These are phyloP conservation scores for Zhuliangozyma parablackwelliae DNA, from an alignment of 1,139 yeast species.

Conservation along the genomic window DNA sequence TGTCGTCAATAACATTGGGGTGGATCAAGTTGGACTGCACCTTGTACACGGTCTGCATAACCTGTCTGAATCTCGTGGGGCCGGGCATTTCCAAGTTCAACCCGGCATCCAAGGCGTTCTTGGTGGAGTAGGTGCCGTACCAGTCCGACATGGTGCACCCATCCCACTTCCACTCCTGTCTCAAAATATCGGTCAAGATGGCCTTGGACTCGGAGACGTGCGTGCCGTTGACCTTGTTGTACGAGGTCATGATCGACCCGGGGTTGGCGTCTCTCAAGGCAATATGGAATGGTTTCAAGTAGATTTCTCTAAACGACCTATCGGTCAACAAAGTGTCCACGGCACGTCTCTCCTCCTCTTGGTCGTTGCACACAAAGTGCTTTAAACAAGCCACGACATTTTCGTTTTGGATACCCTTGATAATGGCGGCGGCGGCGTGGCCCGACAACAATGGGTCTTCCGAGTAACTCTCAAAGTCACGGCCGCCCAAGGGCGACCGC, in stretches of 20 bases:
- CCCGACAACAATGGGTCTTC: conserved; percentile 63
- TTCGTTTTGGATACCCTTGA: conserved; percentile 51
- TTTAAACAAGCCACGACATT: conserved; percentile 55
- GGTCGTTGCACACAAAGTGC: conserved; percentile 59
- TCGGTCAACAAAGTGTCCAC: conserved; percentile 48
- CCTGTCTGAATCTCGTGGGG: conserved; percentile 44
- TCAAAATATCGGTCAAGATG: conserved; percentile 40
- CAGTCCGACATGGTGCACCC: conserved; percentile 61
- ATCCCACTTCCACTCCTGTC: conserved; percentile 54
- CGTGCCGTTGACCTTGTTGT: conserved; percentile 55
- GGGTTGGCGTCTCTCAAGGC: conserved; percentile 51
- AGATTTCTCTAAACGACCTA: conserved; percentile 58
- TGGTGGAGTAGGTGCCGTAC: conserved; percentile 54
- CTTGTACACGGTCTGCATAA: conserved; percentile 33
- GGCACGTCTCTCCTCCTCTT: conserved; percentile 51
- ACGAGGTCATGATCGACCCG: conserved; percentile 53
- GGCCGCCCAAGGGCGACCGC: conserved; percentile 60
- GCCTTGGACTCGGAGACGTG: conserved; percentile 47
- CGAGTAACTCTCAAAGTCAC: conserved; percentile 59
- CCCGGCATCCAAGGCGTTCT: conserved; percentile 49
- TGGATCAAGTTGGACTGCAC: conserved; percentile 28
- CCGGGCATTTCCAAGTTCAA: conserved; percentile 65
- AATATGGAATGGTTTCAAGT: conserved; percentile 58
- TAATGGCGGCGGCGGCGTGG: conserved; percentile 41
- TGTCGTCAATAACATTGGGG: conserved; percentile 32